phyloP scores from a whole-genome alignment of 805 yeast genomes.

The Sungouiella blattae region DNA sequence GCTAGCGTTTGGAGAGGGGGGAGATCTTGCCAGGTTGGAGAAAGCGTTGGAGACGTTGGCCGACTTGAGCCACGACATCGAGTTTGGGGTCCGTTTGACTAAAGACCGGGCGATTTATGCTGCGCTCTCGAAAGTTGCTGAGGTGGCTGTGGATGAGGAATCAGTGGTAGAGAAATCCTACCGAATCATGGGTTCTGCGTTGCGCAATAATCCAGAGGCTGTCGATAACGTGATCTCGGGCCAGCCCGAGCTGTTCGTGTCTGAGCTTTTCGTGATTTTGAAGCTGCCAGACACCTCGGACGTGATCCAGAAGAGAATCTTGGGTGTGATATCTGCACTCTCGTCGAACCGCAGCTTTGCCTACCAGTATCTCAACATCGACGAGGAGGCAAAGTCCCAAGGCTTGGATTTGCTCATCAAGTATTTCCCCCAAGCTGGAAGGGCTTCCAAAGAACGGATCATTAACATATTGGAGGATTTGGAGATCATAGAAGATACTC shows the following conservation, averaged over 20 bases:
- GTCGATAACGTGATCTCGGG: slow-evolving; percentile 31
- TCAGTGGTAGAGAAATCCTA: slow-evolving; percentile 44
- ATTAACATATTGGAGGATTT: slow-evolving; percentile 48
- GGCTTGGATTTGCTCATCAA: slow-evolving; percentile 25
- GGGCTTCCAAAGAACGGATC: slow-evolving; percentile 34
- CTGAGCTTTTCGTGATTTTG: slow-evolving; percentile 21
- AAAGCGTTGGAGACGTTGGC: slow-evolving; percentile 42
- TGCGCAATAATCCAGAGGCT: slow-evolving; percentile 74
- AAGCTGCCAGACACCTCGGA: slow-evolving; percentile 16
- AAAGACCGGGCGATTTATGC: slow-evolving; percentile 29
- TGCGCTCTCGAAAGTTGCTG: slow-evolving; percentile 24
- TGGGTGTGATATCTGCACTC: slow-evolving; percentile 52
- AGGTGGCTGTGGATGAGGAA: slow-evolving; percentile 7
- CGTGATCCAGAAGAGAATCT: slow-evolving; percentile 41
- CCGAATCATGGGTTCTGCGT: slow-evolving; percentile 60
- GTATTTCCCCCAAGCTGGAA: slow-evolving; percentile 25
- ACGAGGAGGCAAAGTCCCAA: slow-evolving; percentile 6
- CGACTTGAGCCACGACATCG: slow-evolving; percentile 66
- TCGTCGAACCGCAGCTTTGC: slow-evolving; percentile 35
- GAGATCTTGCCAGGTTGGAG: slow-evolving; percentile 18
- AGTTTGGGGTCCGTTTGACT: slow-evolving; percentile 52
- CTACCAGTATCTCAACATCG: slow-evolving; percentile 20
- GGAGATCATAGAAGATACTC: slow-evolving; percentile 13
- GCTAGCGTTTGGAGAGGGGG: slow-evolving; percentile 7
- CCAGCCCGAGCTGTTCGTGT: slow-evolving; percentile 17